Percentiles rank a stretch among this genome's conserved stretches.
Conservation (phyloP, 2,329 filamentous ascomycete genomes). For the Ascocoryne sarcoides region DNA sequence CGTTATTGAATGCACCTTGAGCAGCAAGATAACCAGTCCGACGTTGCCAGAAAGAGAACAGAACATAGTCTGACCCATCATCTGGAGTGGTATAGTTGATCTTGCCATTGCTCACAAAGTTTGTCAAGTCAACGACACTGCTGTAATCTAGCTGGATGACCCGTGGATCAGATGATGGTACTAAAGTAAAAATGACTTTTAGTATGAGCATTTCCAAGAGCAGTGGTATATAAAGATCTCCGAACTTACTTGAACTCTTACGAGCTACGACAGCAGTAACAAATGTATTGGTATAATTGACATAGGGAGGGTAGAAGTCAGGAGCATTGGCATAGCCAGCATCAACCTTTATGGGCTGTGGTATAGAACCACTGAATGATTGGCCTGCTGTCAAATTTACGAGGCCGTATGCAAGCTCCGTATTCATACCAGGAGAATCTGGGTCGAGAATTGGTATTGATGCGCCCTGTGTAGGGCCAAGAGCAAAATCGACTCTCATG, state of each 20-base stretch:
- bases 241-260: background rate
- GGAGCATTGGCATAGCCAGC: background rate
- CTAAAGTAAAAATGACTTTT: background rate
- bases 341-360: background rate
- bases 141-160: slow-evolving; percentile 3
- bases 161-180: background rate
- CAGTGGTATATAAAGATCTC: background rate
- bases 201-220: background rate
- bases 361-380: background rate
- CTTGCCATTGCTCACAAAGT: background rate
- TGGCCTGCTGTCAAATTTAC: background rate
- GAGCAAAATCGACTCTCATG: background rate
- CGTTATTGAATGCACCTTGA: slow-evolving; percentile 4
- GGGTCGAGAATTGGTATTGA: background rate
- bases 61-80: slow-evolving; percentile 4
- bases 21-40: slow-evolving; percentile 5
- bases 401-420: background rate
- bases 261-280: background rate
- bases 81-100: slow-evolving; percentile 4
- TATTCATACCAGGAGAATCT: background rate
- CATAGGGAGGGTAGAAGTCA: background rate
- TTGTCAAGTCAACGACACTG: slow-evolving; percentile 1
- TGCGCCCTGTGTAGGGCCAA: background rate
- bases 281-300: background rate
- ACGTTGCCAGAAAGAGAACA: slow-evolving; percentile 4